These are phyloP conservation scores for Nemania diffusa DNA, from an alignment of 2,329 filamentous ascomycete genomes.

Conservation along the genomic window DNA sequence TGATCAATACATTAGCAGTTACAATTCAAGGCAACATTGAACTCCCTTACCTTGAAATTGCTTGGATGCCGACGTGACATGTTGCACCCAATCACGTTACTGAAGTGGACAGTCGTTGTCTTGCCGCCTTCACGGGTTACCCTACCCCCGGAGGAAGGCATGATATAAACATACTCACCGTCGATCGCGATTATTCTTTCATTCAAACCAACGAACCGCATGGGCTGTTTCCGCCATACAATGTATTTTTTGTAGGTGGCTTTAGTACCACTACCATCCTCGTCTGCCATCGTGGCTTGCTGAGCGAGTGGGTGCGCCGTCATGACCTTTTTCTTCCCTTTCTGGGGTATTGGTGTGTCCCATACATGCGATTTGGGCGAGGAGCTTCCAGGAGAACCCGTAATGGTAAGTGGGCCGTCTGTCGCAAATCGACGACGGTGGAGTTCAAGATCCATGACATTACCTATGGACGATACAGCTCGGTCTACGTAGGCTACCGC, in stretches of 20 bases:
- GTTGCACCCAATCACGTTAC: slow-evolving; percentile 83
- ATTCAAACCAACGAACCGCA: slow-evolving; percentile 80
- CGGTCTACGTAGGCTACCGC: slow-evolving; percentile 81
- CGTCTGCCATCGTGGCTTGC: slow-evolving; percentile 69
- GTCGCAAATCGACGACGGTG: slow-evolving; percentile 79
- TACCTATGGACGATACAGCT: slow-evolving; percentile 81
- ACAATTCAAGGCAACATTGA: background rate
- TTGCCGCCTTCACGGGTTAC: slow-evolving; percentile 73
- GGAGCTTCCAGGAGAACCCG: slow-evolving; percentile 73
- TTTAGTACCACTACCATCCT: slow-evolving; percentile 58
- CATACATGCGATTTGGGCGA: slow-evolving; percentile 73
- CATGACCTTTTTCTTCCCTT: slow-evolving; percentile 65
- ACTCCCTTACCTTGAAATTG: slow-evolving; percentile 73
- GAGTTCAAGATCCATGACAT: slow-evolving; percentile 79
- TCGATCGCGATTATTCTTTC: slow-evolving; percentile 83
- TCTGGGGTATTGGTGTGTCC: slow-evolving; percentile 57
- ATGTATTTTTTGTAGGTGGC: slow-evolving; percentile 79
- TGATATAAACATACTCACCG: slow-evolving; percentile 87
- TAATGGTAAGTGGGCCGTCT: slow-evolving; percentile 75
- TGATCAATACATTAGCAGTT: slow-evolving; percentile 10
- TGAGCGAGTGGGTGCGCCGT: slow-evolving; percentile 75
- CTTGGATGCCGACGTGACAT: slow-evolving; percentile 82
- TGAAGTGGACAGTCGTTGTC: slow-evolving; percentile 84
- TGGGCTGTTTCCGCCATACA: slow-evolving; percentile 84
- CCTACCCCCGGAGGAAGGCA: slow-evolving; percentile 75